Percentiles rank a stretch among this genome's conserved stretches.
phyloP scores from a whole-genome alignment of 768 basidiomycete genomes.

The Erythrobasidium yunnanense region DNA sequence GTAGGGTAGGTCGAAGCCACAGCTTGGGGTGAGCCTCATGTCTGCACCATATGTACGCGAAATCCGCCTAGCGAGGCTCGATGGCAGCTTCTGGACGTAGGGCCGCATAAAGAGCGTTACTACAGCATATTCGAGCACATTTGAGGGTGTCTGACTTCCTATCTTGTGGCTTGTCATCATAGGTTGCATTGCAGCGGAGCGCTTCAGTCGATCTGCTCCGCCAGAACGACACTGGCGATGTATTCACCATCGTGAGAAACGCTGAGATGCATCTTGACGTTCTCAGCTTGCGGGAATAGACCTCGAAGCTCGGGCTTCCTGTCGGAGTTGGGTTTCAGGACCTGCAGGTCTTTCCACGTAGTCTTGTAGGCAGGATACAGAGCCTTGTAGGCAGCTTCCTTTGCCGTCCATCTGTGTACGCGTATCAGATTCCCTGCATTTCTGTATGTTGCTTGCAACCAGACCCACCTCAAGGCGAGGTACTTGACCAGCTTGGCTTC shows the following conservation, averaged over 20 bases:
- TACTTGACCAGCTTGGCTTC: background rate
- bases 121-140: no score
- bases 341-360: constrained; percentile 30
- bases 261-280: constrained; percentile 25
- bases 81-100: no score
- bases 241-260: constrained; percentile 30
- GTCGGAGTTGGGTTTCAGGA: constrained; percentile 31
- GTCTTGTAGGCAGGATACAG: constrained; percentile 15
- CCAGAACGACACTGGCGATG: constrained; percentile 24
- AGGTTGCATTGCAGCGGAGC: no score
- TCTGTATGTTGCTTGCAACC: no score
- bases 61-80: no score
- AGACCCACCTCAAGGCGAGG: constrained; percentile 33
- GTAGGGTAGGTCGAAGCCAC: no score
- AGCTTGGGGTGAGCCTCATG: no score
- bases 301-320: background rate
- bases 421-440: no score
- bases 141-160: no score
- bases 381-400: constrained; percentile 36
- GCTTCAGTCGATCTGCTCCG: background rate
- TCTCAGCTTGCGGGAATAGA: background rate
- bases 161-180: no score
- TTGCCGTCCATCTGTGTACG: constrained; percentile 32
- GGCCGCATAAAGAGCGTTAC: no score
- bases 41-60: no score